Evolutionary conservation across 1,139 yeast species (phyloP).

Genomic region (Yamadazyma oceani): DNA sequence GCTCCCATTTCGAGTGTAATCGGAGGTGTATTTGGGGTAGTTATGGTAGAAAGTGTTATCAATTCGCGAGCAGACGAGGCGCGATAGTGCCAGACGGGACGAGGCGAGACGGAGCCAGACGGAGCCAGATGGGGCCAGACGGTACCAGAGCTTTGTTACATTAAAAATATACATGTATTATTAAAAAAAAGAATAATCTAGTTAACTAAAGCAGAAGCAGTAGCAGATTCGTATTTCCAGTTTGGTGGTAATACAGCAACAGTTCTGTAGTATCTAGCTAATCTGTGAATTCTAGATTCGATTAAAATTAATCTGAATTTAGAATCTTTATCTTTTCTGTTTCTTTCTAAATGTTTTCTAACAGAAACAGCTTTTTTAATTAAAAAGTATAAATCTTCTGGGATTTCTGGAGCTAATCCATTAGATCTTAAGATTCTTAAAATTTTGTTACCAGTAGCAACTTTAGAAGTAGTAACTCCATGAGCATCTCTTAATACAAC

Average conservation of each 20-base stretch:
- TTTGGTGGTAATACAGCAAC: conserved; percentile 98
- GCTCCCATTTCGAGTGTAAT: too few relatives aligned
- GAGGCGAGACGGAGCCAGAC: too few relatives aligned
- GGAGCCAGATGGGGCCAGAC: too few relatives aligned
- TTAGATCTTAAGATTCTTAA: conserved; percentile 98
- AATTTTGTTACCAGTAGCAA: conserved; percentile 99
- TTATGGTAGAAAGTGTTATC: too few relatives aligned
- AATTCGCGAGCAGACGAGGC: too few relatives aligned
- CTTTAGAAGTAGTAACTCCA: conserved; percentile 97
- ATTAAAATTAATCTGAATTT: conserved; percentile 99
- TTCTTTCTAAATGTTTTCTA: conserved; percentile 99
- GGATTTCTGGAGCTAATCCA: conserved; percentile 99
- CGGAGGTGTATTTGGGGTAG: too few relatives aligned
- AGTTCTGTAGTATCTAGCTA: conserved; percentile 99
- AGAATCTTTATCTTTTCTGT: conserved; percentile 99
- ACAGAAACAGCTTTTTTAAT: conserved; percentile 99
- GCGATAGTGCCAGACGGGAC: too few relatives aligned
- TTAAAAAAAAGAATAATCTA: conserved; percentile 37
- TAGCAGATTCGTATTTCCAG: conserved; percentile 99
- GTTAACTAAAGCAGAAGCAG: conserved; percentile 99
- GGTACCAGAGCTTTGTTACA: too few relatives aligned
- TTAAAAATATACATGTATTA: conserved; percentile 2
- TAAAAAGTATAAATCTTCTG: conserved; percentile 99
- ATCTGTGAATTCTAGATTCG: conserved; percentile 99
- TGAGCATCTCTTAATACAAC: conserved; percentile 99